Evolutionary conservation across 129 eudicot genomes (phyloP).

Genomic region (Helichrysum umbraculigerum): DNA sequence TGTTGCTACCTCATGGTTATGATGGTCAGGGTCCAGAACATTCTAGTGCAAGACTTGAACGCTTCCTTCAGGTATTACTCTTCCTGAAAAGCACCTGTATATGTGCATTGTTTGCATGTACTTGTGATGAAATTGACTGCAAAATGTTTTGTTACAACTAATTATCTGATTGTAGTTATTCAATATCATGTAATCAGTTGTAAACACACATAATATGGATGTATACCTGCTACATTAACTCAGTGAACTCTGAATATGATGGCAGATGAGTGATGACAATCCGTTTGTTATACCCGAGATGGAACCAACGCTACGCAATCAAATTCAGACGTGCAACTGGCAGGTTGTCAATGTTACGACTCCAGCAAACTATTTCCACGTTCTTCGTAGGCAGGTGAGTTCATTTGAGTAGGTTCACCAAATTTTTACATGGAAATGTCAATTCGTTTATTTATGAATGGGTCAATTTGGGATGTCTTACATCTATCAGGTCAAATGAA

Average conservation of each 20-base stretch:
- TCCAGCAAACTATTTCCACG: slow-evolving; percentile 97
- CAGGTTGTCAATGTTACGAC: slow-evolving; percentile 96
- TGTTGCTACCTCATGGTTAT: slow-evolving; percentile 93
- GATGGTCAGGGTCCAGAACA: slow-evolving; percentile 99
- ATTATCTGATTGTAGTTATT: background rate
- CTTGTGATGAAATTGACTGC: background rate
- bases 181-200: background rate
- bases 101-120: background rate
- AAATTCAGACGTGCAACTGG: slow-evolving; percentile 97
- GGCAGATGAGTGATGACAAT: slow-evolving; percentile 92
- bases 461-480: background rate
- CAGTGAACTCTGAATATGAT: slow-evolving; percentile 10
- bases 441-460: background rate
- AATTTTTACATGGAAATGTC: background rate
- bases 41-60: slow-evolving; percentile 91
- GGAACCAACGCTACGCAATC: slow-evolving; percentile 82
- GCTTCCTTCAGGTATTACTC: slow-evolving; percentile 70
- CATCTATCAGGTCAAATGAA: background rate
- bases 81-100: background rate
- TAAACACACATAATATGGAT: background rate
- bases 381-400: slow-evolving; percentile 89
- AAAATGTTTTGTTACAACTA: background rate
- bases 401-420: background rate
- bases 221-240: background rate
- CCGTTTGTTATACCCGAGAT: slow-evolving; percentile 82